Evolutionary conservation across 345 rosid species (phyloP).

Genomic region (Erucastrum elatum): DNA sequence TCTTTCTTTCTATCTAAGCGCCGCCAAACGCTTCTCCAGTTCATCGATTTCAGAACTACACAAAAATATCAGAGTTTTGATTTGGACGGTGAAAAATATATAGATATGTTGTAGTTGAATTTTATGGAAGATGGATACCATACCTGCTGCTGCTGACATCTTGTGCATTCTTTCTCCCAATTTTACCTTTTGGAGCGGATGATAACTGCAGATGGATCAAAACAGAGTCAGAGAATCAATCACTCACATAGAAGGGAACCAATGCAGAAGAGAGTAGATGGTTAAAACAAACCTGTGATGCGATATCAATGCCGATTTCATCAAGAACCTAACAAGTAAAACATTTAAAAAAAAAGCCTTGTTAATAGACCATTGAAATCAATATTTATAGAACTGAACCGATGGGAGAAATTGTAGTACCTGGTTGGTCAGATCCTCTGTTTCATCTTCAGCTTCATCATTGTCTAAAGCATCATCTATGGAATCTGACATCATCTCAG

Average conservation of each 20-base stretch:
- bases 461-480: constrained; percentile 84
- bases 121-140: constrained; percentile 7
- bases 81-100: no score
- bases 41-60: constrained; percentile 75
- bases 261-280: background rate
- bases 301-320: constrained; percentile 92
- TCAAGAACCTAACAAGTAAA: constrained; percentile 69
- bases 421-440: constrained; percentile 92
- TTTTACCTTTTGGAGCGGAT: constrained; percentile 78
- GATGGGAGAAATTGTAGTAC: constrained; percentile 39
- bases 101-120: background rate
- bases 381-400: background rate
- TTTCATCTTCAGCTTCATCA: constrained; percentile 95
- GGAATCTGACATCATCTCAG: constrained; percentile 94
- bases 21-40: constrained; percentile 85
- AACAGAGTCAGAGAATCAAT: background rate
- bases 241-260: background rate
- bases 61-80: background rate
- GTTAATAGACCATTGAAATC: background rate
- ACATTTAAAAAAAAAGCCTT: background rate
- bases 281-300: constrained; percentile 72
- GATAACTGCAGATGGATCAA: constrained; percentile 54
- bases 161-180: constrained; percentile 60
- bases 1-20: constrained; percentile 54
- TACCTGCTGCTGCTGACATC: constrained; percentile 55